A percentile compares a stretch with the other conserved stretches of the same genome.
phyloP scores from a whole-genome alignment of 495 filamentous ascomycete species.

The Lindgomyces ingoldianus region DNA sequence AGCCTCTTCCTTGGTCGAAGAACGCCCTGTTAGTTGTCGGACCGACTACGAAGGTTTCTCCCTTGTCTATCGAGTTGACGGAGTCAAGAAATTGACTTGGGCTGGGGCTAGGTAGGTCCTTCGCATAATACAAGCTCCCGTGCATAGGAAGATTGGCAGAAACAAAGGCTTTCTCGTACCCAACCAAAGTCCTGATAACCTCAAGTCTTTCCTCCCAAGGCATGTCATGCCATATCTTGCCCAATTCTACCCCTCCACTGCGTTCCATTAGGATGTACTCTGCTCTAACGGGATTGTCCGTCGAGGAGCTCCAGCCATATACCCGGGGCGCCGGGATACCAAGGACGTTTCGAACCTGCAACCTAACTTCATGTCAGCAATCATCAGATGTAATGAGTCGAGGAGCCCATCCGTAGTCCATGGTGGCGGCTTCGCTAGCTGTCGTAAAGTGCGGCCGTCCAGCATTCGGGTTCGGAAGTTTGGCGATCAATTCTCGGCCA shows the following conservation, averaged over 20 bases:
- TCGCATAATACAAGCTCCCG: slow-evolving; percentile 29
- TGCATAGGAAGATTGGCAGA: slow-evolving; percentile 11
- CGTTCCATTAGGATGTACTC: slow-evolving; percentile 32
- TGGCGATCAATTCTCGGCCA: slow-evolving; percentile 19
- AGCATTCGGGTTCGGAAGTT: slow-evolving; percentile 24
- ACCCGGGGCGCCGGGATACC: slow-evolving; percentile 23
- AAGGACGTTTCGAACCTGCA: slow-evolving; percentile 23
- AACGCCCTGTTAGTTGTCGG: slow-evolving; percentile 13
- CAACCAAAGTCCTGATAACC: slow-evolving; percentile 11
- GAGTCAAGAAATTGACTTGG: slow-evolving; percentile 13
- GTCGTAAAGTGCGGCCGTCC: slow-evolving; percentile 25
- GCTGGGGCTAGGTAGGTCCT: slow-evolving; percentile 7
- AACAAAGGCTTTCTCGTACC: slow-evolving; percentile 14
- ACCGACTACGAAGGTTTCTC: slow-evolving; percentile 24
- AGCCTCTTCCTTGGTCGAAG: slow-evolving; percentile 19
- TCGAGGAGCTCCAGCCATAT: slow-evolving; percentile 18
- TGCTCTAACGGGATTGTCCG: slow-evolving; percentile 16
- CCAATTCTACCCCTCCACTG: slow-evolving; percentile 16
- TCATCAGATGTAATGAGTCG: neutral
- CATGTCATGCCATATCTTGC: slow-evolving; percentile 24
- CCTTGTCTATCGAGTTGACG: slow-evolving; percentile 4
- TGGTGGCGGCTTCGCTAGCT: slow-evolving; percentile 27
- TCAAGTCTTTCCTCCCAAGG: slow-evolving; percentile 7
- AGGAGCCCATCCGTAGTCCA: slow-evolving; percentile 18
- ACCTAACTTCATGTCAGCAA: slow-evolving; percentile 1